Evolutionary conservation across 139 green algal species (phyloP).

Genomic region (Astrephomene gubernaculifera): DNA sequence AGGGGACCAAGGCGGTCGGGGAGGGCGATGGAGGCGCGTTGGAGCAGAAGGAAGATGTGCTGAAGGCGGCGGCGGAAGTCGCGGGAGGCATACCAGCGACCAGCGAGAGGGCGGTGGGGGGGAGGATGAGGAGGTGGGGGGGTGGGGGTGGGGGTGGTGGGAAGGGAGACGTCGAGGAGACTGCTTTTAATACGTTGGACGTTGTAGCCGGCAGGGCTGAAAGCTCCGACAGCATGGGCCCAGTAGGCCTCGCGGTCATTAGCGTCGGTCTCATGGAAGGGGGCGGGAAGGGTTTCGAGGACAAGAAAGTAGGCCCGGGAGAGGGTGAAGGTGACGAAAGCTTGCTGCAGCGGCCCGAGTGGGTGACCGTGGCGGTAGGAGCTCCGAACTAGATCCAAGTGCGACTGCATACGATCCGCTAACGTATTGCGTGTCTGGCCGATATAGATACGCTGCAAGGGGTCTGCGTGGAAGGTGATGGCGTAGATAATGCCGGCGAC

Average conservation of each 20-base stretch:
- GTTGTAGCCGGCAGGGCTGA: background rate
- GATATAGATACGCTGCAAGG: too few species aligned
- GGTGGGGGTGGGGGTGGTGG: background rate
- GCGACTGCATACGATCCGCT: background rate
- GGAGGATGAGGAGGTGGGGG: background rate
- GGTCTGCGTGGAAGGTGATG: too few species aligned
- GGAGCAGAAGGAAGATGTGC: background rate
- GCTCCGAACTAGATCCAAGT: background rate
- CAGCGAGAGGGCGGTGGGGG: background rate
- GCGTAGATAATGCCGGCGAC: too few species aligned
- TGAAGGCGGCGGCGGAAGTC: background rate
- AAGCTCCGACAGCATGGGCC: background rate
- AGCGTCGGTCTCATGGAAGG: background rate
- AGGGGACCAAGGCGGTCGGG: background rate
- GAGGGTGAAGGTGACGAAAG: background rate
- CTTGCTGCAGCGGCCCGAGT: background rate
- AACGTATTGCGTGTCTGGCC: too few species aligned
- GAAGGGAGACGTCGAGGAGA: background rate
- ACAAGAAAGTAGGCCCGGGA: background rate
- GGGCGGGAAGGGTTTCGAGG: background rate
- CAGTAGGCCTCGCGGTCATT: background rate
- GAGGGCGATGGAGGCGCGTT: background rate
- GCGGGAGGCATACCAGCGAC: too few species aligned
- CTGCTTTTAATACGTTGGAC: background rate
- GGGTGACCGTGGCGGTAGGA: background rate